phyloP scores from a whole-genome alignment of 352 stramenopile genomes.

The Phytophthora cactorum region DNA sequence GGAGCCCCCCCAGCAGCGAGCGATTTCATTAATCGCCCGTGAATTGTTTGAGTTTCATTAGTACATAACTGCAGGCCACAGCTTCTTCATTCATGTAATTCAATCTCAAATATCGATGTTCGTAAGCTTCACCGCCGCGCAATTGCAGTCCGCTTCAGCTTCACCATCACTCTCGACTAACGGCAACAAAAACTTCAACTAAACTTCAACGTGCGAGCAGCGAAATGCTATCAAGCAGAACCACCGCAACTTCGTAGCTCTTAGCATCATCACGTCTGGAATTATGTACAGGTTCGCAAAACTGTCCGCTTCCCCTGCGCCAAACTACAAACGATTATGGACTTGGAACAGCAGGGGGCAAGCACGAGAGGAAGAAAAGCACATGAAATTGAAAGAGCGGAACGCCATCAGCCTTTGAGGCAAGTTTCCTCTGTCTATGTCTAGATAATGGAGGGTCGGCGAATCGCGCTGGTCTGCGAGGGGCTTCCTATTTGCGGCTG shows the following conservation, averaged over 20 bases:
- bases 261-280: neutral
- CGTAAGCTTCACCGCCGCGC: neutral
- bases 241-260: neutral
- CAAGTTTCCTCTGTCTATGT: neutral
- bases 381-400: slow-evolving; percentile 9
- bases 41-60: neutral
- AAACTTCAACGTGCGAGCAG: slow-evolving; percentile 18
- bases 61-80: neutral
- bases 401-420: neutral
- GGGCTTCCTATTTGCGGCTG: slow-evolving; percentile 9
- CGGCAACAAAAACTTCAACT: slow-evolving; percentile 17
- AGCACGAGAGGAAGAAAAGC: neutral
- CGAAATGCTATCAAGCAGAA: neutral
- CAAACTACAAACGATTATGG: neutral
- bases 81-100: neutral
- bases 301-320: too few species aligned
- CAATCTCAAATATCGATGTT: slow-evolving; percentile 14
- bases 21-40: neutral
- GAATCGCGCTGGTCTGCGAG: slow-evolving; percentile 19
- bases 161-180: slow-evolving; percentile 29
- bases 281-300: neutral
- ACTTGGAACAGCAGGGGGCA: neutral
- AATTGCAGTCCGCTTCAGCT: slow-evolving; percentile 27
- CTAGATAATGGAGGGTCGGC: slow-evolving; percentile 25
- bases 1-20: neutral